Percentiles rank a stretch among this genome's conserved stretches.
Conservation (phyloP, 1,139 yeast species). For the Meyerozyma smithsonii region DNA sequence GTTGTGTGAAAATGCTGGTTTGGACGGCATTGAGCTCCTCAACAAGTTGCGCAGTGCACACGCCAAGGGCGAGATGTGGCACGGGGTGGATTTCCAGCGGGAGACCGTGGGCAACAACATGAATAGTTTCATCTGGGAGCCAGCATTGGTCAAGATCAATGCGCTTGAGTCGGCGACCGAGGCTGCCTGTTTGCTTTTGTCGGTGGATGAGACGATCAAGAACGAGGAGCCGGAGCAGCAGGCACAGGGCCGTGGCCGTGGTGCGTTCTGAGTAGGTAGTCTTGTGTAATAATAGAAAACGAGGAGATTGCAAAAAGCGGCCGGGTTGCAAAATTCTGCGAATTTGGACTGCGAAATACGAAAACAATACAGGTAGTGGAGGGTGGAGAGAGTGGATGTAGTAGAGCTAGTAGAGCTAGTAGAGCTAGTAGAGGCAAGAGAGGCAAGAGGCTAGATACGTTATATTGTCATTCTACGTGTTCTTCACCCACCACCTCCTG, state of each 20-base stretch:
- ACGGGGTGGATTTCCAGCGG: slow-evolving; percentile 84
- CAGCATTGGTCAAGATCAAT: slow-evolving; percentile 87
- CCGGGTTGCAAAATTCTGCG: too few species aligned
- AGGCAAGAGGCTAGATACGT: too few species aligned
- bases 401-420: too few species aligned
- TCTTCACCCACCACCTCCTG: too few species aligned
- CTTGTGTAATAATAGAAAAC: neutral
- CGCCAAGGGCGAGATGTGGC: slow-evolving; percentile 88
- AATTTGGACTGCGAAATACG: too few species aligned
- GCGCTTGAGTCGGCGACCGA: slow-evolving; percentile 97
- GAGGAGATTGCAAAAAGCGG: neutral
- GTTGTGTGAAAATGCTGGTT: slow-evolving; percentile 95
- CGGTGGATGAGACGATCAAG: slow-evolving; percentile 93
- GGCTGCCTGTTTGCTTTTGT: slow-evolving; percentile 86
- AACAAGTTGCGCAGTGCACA: slow-evolving; percentile 90
- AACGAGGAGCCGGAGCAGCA: slow-evolving; percentile 64
- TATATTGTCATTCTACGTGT: too few species aligned
- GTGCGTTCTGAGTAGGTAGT: slow-evolving; percentile 17
- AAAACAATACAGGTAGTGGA: neutral
- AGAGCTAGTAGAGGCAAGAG: too few species aligned
- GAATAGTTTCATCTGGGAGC: slow-evolving; percentile 94
- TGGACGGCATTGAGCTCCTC: slow-evolving; percentile 89
- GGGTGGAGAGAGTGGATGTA: neutral
- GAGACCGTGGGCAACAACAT: slow-evolving; percentile 84
- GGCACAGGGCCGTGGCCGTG: slow-evolving; percentile 55